These are phyloP conservation scores for Leccinum obscurum DNA, from an alignment of 768 basidiomycete species.

Conservation along the genomic window DNA sequence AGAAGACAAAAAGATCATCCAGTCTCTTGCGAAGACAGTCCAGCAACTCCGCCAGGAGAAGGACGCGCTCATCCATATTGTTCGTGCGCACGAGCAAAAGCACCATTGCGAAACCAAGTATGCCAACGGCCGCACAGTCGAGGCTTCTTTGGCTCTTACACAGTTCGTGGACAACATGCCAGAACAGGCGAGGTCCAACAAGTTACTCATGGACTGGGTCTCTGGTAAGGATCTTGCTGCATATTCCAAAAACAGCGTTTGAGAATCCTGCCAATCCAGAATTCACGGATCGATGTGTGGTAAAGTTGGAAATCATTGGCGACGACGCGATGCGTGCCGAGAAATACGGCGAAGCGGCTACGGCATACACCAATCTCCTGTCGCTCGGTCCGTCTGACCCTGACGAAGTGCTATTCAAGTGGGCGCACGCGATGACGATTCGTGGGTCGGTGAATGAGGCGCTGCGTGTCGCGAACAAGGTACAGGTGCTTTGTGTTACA, in stretches of 20 bases:
- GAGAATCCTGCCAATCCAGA: not conserved
- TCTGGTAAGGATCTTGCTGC: not conserved
- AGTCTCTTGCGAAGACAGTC: not conserved
- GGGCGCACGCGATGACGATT: not conserved
- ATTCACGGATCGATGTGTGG: not conserved
- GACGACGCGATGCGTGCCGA: not conserved
- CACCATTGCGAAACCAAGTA: not conserved
- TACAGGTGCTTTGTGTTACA: not conserved
- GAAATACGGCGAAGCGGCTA: not conserved
- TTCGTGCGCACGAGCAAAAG: not conserved
- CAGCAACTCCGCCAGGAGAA: not conserved
- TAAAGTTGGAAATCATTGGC: not conserved
- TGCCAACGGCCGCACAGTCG: not conserved
- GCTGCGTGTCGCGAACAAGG: not conserved
- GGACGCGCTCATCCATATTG: not conserved
- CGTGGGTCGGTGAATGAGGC: not conserved
- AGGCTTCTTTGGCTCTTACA: not conserved
- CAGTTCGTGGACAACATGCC: not conserved
- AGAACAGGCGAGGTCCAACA: not conserved
- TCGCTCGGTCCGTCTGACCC: not conserved
- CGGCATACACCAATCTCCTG: not conserved
- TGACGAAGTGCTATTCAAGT: not conserved
- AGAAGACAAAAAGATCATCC: not conserved
- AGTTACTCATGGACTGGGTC: conserved; percentile 1
- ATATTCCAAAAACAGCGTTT: not conserved